phyloP scores from a whole-genome alignment of 345 rosid species.

The Arabidopsis thaliana region TAIR10.1 NC_003076.8:21748001-21748500 shows the following conservation, averaged over 20 bases:
- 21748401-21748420: slow-evolving; percentile 15
- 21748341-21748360: background rate
- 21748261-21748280: background rate
- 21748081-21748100: background rate
- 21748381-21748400: slow-evolving; percentile 23
- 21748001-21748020: slow-evolving; percentile 69
- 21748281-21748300: background rate
- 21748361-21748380: slow-evolving; percentile 24
- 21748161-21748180: slow-evolving; percentile 24
- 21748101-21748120: background rate
- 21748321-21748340: background rate
- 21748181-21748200: slow-evolving; percentile 23
- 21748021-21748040: slow-evolving; percentile 97
- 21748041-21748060: slow-evolving; percentile 81
- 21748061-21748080: background rate
- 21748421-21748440: slow-evolving; percentile 6
- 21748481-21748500: slow-evolving; percentile 10
- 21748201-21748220: slow-evolving; percentile 6
- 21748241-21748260: slow-evolving; percentile 13
- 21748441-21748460: background rate
- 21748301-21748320: slow-evolving; percentile 28
- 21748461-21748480: slow-evolving; percentile 39
- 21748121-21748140: background rate
- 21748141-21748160: slow-evolving; percentile 44
- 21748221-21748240: slow-evolving; percentile 30